A percentile compares a stretch with the other conserved stretches of the same genome.
Conservation (phyloP, 768 basidiomycete species). For the Neoboletus magnificus region DNA sequence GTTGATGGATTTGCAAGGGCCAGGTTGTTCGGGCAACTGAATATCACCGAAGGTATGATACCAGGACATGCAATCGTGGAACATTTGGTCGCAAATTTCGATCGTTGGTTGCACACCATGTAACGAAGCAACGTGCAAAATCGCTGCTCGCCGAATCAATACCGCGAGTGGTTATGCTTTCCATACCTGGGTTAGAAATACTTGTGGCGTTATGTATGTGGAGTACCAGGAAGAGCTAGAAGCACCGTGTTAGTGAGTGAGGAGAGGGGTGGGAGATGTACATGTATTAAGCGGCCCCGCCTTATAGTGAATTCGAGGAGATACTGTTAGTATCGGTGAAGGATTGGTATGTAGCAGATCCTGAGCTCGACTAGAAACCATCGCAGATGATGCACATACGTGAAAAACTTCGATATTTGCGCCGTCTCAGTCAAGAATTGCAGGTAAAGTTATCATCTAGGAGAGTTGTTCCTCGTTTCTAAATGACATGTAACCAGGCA, state of each 20-base stretch:
- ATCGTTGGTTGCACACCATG: not conserved
- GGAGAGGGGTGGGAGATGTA: too few species aligned
- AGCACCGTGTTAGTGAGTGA: not conserved
- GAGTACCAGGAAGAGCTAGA: not conserved
- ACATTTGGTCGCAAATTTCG: constrained; percentile 6
- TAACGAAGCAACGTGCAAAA: not conserved
- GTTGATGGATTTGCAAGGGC: not conserved
- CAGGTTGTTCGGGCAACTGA: not conserved
- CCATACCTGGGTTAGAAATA: not conserved
- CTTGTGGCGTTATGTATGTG: not conserved
- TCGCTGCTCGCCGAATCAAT: not conserved
- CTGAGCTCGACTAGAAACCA: too few species aligned
- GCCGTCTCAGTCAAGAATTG: not conserved
- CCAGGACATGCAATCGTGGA: constrained; percentile 1
- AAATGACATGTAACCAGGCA: constrained; percentile 7
- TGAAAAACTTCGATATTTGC: not conserved
- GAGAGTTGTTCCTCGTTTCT: not conserved
- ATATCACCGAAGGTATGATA: not conserved
- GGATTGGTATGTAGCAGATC: too few species aligned
- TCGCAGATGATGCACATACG: too few species aligned
- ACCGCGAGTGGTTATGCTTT: too few species aligned
- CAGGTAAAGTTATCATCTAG: not conserved
- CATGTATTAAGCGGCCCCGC: too few species aligned
- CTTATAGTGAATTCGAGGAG: too few species aligned
- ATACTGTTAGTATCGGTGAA: too few species aligned